Percentiles rank a stretch among this genome's conserved stretches.
phyloP scores from a whole-genome alignment of 2,329 filamentous ascomycete genomes.

The Pseudogymnoascus sp. region DNA sequence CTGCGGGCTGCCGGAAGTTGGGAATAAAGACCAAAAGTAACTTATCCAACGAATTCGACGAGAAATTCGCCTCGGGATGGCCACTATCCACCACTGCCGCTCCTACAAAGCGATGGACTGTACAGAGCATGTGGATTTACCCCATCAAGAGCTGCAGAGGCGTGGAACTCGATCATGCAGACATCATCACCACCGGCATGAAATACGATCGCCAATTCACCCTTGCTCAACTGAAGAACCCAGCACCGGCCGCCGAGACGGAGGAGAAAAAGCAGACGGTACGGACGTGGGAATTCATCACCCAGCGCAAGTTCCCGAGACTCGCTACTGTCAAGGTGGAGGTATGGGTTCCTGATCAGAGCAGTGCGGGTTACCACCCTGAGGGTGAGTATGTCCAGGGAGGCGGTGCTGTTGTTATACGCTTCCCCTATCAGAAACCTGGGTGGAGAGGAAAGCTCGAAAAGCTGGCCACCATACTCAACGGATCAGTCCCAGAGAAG shows the following conservation, averaged over 20 bases:
- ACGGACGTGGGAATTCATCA: conserved; percentile 64
- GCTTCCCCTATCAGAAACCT: conserved; percentile 55
- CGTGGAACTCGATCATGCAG: conserved; percentile 62
- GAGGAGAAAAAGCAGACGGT: conserved; percentile 33
- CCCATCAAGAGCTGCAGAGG: conserved; percentile 78
- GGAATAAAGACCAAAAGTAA: conserved; percentile 46
- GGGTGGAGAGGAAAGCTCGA: conserved; percentile 45
- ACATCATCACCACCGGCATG: conserved; percentile 63
- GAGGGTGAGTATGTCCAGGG: conserved; percentile 44
- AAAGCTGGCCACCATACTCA: conserved; percentile 45
- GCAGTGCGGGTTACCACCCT: conserved; percentile 44
- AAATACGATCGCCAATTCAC: conserved; percentile 77
- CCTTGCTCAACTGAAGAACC: conserved; percentile 62
- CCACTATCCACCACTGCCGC: conserved; percentile 31
- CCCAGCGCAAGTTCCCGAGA: conserved; percentile 60
- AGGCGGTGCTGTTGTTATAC: conserved; percentile 58
- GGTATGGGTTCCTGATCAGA: conserved; percentile 63
- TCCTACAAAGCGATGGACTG: conserved; percentile 36
- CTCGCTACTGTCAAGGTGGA: conserved; percentile 65
- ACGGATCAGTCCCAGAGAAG: conserved; percentile 49
- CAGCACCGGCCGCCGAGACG: conserved; percentile 30
- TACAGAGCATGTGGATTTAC: conserved; percentile 72
- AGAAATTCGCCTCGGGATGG: conserved; percentile 39
- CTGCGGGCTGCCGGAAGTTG: conserved; percentile 46
- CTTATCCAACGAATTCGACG: conserved; percentile 49